Evolutionary conservation across 805 yeast genomes (phyloP), one percentile per base, ranked within the genome.

Genomic region (Alloascoidea hylecoeti): DNA sequence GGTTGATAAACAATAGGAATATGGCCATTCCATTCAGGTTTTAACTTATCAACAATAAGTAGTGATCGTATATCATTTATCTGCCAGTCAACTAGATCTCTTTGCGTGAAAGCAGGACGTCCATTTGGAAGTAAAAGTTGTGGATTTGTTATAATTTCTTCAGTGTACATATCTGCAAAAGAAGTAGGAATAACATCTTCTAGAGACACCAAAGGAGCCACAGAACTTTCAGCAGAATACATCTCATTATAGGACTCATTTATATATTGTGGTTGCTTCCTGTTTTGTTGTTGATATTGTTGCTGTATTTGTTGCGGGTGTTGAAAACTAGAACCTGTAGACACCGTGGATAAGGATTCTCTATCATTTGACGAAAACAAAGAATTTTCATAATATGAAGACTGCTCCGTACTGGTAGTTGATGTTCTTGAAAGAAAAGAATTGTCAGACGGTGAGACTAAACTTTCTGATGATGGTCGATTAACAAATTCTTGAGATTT

Each of bases 51-150:
- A 16, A 75, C 61, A 17, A 80, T 74, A 28, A 80, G 56, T 18
- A 78, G 53, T 1, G 85, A 75, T 34, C 89, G 58, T 15, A 76
- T 58, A 51, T 78, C 88, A 52, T 80, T 80, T 37, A 76, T 49
- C 36, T 70, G 75, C 89, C 89, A 80, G 52, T 78, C 80, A 17
- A 74, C 58, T 33, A 80, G 58, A 13, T 70, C 72, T 38, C 85
- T 59, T 43, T 68, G 70, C 0, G 84, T 75, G 54, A 75, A 78
- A 17, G 57, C 52, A 9, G 83, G 84, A 34, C 85, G 59, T 0
- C 80, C 79, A 44, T 71, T 71, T 6, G 67, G 59, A 32, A 72
- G 57, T 16, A 65, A 41, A 17, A 50, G 50, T 4, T 49, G 42
- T 5, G 69, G 63, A 40, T 66, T 67, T 30, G 63, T 60, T 16